phyloP scores from a whole-genome alignment of 1,284 basidiomycete species.

The Boletus semigastroideus region DNA sequence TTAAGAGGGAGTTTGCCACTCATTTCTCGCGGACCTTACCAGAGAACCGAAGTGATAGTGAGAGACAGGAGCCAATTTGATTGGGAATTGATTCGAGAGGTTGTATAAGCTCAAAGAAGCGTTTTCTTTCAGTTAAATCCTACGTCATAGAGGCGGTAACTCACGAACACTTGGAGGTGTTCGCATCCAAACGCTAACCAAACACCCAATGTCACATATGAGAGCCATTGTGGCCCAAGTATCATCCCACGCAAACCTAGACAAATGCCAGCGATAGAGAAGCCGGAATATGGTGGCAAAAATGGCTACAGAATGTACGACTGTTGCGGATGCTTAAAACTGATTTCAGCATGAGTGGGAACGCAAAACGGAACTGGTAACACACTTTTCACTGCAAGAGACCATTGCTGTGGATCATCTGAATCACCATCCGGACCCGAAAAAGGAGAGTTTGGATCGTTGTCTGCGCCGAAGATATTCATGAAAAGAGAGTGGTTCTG shows the following conservation, averaged over 20 bases:
- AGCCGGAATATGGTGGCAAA: conserved; percentile 20
- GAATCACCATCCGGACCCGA: background rate
- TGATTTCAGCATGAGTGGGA: background rate
- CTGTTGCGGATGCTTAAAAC: conserved; percentile 19
- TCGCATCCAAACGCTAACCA: conserved; percentile 21
- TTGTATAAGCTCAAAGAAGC: background rate
- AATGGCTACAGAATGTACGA: conserved; percentile 17
- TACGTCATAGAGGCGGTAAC: background rate
- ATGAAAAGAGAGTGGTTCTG: background rate
- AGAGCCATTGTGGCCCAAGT: conserved; percentile 26
- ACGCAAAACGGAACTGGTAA: background rate
- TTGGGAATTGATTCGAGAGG: background rate
- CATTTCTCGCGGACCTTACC: conserved; percentile 12
- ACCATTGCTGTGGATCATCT: conserved; percentile 5
- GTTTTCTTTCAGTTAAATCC: background rate
- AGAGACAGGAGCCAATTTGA: conserved; percentile 19
- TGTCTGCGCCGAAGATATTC: background rate
- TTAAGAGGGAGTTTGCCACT: background rate
- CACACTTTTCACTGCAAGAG: conserved; percentile 14
- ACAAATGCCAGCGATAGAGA: conserved; percentile 19
- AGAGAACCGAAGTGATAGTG: conserved; percentile 19
- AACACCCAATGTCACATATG: conserved; percentile 20
- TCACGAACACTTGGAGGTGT: background rate
- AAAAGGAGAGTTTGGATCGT: background rate
- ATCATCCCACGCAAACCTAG: conserved; percentile 27